Base-by-base conservation (phyloP, 2,329 filamentous ascomycete species). In the Pseudogymnoascus sp. region DNA sequence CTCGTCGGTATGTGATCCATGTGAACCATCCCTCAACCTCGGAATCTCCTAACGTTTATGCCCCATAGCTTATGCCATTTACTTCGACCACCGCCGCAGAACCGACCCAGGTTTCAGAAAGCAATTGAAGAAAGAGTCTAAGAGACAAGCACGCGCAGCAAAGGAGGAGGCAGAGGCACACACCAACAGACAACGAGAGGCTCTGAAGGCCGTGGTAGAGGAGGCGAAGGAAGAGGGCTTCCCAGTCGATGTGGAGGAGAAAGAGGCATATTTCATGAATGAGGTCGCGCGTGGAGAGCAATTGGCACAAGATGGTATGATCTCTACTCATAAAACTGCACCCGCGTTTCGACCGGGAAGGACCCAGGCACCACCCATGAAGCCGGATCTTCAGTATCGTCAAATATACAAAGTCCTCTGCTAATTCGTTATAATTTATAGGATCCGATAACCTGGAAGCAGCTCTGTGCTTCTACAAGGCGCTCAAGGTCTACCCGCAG, bases 391-490 rank as follows among this genome's bases (percentile, higher is more conserved):
- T 33, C 49, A 55, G 14, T 35, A 55, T 35, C 49, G 28, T 14
- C 28, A 55, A 35, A 35, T 23, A 55, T 41, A 61, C 59, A 38
- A 40, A 31, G 52, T 5, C 38, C 60, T 61, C 63, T 23, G 65
- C 49, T 45, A 40, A 60, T 11, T 16, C n/a, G 33, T 16, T 58
- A 61, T 52, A 37, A 60, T 63, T 38, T 66, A 66, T 69, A 90
- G 87, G 87, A 69, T 78, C 85, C 68, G 85, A 88, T 73, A 80
- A 83, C 41, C 77, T 96, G 64, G 93, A 97, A 68, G 91, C 95
- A 60, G 93, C 95, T 58, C 81, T 97, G 65, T 91, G 90, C 76
- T 99, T 99, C 80, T 99, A 97, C 85, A 96, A 93, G 83, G 95
- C 93, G 49, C 85, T 99, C 69, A 99, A 99, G 84, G 95, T 97